Percentiles rank a stretch among this genome's conserved stretches.
phyloP scores from a whole-genome alignment of 352 stramenopile species.

The Phytopythium ostracodes region DNA sequence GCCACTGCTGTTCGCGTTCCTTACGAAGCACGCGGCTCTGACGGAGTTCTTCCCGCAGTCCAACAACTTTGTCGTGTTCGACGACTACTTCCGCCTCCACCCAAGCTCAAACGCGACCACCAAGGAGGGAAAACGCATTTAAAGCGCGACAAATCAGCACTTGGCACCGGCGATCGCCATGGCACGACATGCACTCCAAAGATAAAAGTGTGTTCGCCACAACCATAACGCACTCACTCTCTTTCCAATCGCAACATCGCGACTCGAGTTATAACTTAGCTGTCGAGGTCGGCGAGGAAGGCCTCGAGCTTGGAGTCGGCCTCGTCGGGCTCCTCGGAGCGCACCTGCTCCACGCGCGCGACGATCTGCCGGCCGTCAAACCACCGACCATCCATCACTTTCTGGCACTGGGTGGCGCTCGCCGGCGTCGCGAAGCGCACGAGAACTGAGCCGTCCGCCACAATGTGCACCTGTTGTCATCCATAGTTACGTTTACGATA shows the following conservation, averaged over 20 bases:
- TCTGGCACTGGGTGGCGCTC: constrained; percentile 64
- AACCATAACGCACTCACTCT: neutral
- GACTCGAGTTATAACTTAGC: constrained; percentile 15
- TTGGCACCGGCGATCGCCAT: no score
- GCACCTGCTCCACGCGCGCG: constrained; percentile 55
- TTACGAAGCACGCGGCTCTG: constrained; percentile 64
- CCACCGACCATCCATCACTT: constrained; percentile 74
- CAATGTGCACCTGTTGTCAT: constrained; percentile 52
- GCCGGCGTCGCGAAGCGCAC: constrained; percentile 53
- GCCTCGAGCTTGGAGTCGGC: constrained; percentile 69
- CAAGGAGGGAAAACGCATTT: neutral
- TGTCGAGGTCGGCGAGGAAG: constrained; percentile 65
- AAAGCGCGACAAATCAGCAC: neutral
- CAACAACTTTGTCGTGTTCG: constrained; percentile 86
- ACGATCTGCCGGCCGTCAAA: constrained; percentile 71
- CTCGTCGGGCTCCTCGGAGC: constrained; percentile 49
- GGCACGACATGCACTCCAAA: no score
- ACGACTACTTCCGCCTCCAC: constrained; percentile 48
- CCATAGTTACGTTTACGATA: neutral
- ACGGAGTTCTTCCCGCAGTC: constrained; percentile 50
- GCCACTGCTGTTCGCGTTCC: constrained; percentile 73
- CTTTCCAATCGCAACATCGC: neutral
- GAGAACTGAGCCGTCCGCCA: constrained; percentile 51
- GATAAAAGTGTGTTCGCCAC: no score
- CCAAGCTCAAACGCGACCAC: constrained; percentile 8